Evolutionary conservation across 2,329 filamentous ascomycete species (phyloP).

Genomic region (Beauveria sp.): DNA sequence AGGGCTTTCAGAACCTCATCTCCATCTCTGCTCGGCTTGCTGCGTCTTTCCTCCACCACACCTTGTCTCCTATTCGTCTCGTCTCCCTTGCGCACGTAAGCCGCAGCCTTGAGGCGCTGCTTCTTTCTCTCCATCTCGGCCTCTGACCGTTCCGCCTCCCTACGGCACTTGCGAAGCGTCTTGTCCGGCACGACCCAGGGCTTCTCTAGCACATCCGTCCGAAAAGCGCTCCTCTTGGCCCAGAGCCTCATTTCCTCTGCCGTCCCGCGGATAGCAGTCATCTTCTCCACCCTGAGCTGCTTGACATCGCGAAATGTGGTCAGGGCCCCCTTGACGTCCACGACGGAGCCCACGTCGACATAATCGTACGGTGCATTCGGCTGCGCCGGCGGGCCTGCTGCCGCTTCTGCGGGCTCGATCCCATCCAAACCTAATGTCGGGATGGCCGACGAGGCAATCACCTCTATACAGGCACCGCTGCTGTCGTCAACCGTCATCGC

Average conservation of each 20-base stretch:
- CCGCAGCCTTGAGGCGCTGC: slow-evolving; percentile 17
- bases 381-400: neutral
- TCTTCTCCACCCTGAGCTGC: slow-evolving; percentile 46
- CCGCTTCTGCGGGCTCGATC: neutral
- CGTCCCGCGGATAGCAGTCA: slow-evolving; percentile 41
- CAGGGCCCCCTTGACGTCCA: slow-evolving; percentile 50
- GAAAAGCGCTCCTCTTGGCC: slow-evolving; percentile 46
- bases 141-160: slow-evolving; percentile 33
- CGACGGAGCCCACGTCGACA: slow-evolving; percentile 44
- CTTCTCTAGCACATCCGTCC: slow-evolving; percentile 37
- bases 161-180: slow-evolving; percentile 43
- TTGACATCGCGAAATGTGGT: slow-evolving; percentile 38
- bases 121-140: slow-evolving; percentile 20
- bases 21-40: neutral
- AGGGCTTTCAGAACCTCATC: slow-evolving; percentile 12
- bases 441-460: slow-evolving; percentile 14
- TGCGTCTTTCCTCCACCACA: neutral
- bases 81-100: neutral
- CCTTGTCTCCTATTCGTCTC: neutral
- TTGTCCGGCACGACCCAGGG: slow-evolving; percentile 48
- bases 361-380: slow-evolving; percentile 17
- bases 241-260: slow-evolving; percentile 52
- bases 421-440: neutral
- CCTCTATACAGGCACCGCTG: slow-evolving; percentile 51
- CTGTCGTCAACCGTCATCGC: slow-evolving; percentile 59